phyloP scores from a whole-genome alignment of 192 early-diverging fungal genomes.

The Lunasporangiospora selenospora region DNA sequence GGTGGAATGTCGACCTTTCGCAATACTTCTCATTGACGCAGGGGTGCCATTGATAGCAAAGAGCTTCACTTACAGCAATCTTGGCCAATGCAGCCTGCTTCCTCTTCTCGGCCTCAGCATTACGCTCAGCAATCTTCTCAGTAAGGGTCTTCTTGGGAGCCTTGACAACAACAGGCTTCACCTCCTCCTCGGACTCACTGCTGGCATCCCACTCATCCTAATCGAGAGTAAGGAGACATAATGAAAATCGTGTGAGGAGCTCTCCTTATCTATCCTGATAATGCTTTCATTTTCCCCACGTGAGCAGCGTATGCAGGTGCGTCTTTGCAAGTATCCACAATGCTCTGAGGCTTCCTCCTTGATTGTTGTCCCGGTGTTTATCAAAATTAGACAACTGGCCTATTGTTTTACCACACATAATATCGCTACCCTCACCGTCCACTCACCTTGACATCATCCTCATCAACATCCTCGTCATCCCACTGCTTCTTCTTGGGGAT shows the following conservation, averaged over 20 bases:
- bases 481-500: slow-evolving; percentile 59
- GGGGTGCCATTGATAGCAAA: too few species aligned
- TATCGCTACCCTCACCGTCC: neutral
- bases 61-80: slow-evolving; percentile 39
- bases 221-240: too few species aligned
- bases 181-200: slow-evolving; percentile 65
- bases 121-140: slow-evolving; percentile 69
- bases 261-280: too few species aligned
- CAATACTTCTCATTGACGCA: too few species aligned
- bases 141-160: slow-evolving; percentile 48
- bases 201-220: slow-evolving; percentile 65
- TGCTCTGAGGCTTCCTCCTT: too few species aligned
- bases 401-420: neutral
- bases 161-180: slow-evolving; percentile 43
- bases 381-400: too few species aligned
- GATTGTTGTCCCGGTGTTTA: too few species aligned
- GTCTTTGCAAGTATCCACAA: too few species aligned
- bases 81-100: slow-evolving; percentile 45
- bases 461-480: slow-evolving; percentile 71
- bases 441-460: slow-evolving; percentile 60
- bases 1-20: neutral
- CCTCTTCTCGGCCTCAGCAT: slow-evolving; percentile 58
- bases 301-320: too few species aligned
- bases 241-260: too few species aligned
- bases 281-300: too few species aligned